Evolutionary conservation across 148 eudicot species (phyloP), one percentile per base, ranked within the genome.

Genomic region (Simmondsia chinensis): DNA sequence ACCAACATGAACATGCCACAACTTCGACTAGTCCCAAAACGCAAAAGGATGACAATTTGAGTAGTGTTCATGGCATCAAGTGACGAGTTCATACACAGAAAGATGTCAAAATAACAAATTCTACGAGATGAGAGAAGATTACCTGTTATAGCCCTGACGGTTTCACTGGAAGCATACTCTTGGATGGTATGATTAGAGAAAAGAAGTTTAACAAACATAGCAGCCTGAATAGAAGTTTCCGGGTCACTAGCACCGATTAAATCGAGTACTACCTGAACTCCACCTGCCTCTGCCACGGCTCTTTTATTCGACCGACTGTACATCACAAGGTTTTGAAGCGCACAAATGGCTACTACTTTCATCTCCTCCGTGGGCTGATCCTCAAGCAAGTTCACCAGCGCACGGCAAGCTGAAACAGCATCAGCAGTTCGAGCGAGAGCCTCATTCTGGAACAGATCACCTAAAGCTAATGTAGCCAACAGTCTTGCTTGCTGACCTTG

Each of bases 271-370:
- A 86, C 83, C 67, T 82, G 96, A 60, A 91, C 94, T 28, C 96
- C 99, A 42, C 95, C 96, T 50, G 94, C 94, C 71, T 91, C 99
- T 28, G 95, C 99, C 65, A 91, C 96, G 21, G 99, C 99, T 71
- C 96, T 82, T 61, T 91, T 91, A 59, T 91, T 91, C 39, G 94
- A 77, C 46, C 95, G 69, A 56, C 94, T 91, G 60, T 71, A 74
- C 78, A 81, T 82, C 9, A 91, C 99, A 43, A 91, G 95, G 57
- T 91, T 91, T 64, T 91, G 96, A 52, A 91, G 66, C 20, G 99
- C 86, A 68, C 99, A 91, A 39, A 91, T 79, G 44, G 99, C 89
- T 29, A 91, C 96, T 20, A 91, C 94, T 68, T 91, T 91, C 94
- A 91, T 86, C 66, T 91, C 99, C 66, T 91, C 99, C 9, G 99